Base-by-base conservation (phyloP, 139 green algal genomes). In the Chlorella sp. region DNA sequence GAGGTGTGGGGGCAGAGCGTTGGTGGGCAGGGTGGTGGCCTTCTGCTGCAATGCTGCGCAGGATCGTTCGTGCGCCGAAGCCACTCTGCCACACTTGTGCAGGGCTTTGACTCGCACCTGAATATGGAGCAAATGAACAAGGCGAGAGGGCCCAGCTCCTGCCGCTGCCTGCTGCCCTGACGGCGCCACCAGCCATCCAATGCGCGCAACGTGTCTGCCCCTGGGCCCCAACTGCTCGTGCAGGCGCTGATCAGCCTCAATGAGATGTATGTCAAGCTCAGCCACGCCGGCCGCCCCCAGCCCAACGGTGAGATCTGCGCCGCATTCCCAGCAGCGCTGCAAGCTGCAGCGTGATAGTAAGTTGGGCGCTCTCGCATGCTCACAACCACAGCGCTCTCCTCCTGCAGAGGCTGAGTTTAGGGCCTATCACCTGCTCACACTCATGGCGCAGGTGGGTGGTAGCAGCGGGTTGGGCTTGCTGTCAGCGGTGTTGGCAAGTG, bases 41-140 rank as follows among this genome's bases (percentile, higher is more conserved):
- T 45, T 2, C 33, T 45, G 31, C 31, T 43, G 53, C 31, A 5
- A 45, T 15, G 33, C 31, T 33, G 2, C 59, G n/a, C 59, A 21
- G n/a, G 23, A 3, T 40, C 59, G 12, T 66, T 33, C 59, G 23
- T 66, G 59, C 35, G 42, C 15, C 27, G 31, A 41, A 27, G 17
- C 31, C 33, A 41, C 2, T 61, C 23, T 17, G 21, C 14, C 5
- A 12, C 55, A 11, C 9, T 2, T 61, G 25, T 82, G 79, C 82
- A 95, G 48, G 89, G 87, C 36, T 95, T 94, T 77, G 88, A 96
- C 76, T 87, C 83, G 17, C 91, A 95, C 69, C 83, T 96, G 25
- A 96, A 95, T 78, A 84, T 92, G 42, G 86, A 95, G 80, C 91
- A 95, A 77, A 86, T 95, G 73, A 94, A 92, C 80, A 96, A 94